Evolutionary conservation across 352 stramenopile genomes (phyloP).

Genomic region (Phytophthora ramorum): DNA sequence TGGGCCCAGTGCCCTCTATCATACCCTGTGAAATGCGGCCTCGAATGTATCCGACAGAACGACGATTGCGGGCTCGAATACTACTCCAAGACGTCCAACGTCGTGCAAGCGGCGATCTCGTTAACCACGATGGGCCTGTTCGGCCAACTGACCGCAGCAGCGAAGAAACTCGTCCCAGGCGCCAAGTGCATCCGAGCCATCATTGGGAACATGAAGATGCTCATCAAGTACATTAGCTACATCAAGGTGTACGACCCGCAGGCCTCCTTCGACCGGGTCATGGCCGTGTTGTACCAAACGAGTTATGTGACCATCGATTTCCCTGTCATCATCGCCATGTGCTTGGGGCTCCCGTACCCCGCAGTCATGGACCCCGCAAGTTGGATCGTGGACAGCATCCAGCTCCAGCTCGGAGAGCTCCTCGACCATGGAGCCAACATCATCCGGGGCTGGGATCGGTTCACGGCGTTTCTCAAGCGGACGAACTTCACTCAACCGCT

Average conservation of each 20-base stretch:
- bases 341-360: not conserved
- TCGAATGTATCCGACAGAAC: not conserved
- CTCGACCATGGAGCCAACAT: not conserved
- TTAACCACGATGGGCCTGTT: not conserved
- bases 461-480: not conserved
- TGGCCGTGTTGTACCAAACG: not conserved
- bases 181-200: conserved; percentile 3
- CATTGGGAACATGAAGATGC: not conserved
- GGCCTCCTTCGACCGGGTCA: not conserved
- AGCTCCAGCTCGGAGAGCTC: not conserved
- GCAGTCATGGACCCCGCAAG: conserved; percentile 1
- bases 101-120: not conserved
- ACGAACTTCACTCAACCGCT: conserved; percentile 1
- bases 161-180: not conserved
- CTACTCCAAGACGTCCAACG: conserved; percentile 1
- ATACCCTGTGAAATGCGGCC: not conserved
- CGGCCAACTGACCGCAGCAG: not conserved
- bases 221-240: not conserved
- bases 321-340: conserved; percentile 1
- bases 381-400: conserved; percentile 1
- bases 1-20: not conserved
- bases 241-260: conserved; percentile 1
- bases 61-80: not conserved
- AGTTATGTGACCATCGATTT: conserved; percentile 3
- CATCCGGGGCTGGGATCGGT: not conserved